Base-by-base conservation (phyloP, 192 early-diverging fungal genomes). In the Entophlyctis luteolus region DNA sequence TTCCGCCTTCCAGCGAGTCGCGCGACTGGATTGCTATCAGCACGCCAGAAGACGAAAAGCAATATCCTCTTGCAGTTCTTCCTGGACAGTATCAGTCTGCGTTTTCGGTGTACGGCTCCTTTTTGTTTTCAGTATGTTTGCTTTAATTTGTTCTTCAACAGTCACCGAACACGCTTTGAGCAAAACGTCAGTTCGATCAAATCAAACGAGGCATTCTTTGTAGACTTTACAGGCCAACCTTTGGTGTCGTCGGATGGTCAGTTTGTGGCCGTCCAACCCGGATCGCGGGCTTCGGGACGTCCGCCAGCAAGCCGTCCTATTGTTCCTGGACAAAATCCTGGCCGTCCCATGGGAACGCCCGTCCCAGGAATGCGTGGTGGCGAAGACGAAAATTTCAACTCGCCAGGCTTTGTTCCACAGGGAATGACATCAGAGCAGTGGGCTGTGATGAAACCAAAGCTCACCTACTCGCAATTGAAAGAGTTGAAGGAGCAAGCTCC, bases 31-130 rank as follows among this genome's bases (percentile, higher is more conserved):
- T 49, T 36, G 32, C 22, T 31, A 46, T 47, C n/a, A 27, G 50
- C 16, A 22, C 16, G 14, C 10, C 14, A 53, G 50, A 53, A 53
- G 25, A 22, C 10, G 50, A 53, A 12, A 16, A 53, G 25, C 25
- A 48, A 32, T 84, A 77, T 67, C 82, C 82, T 3, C 16, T 84
- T 12, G 75, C 79, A 3, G 36, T 84, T 25, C 76, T 79, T 27
- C 72, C 67, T 22, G 73, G 75, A 8, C 82, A 84, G 45, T 79
- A 80, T 67, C 82, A 84, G 48, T 79, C 63, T 5, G 59, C 62
- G 10, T 53, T 62, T 46, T 59, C 77, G 8, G 33, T 82, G 62
- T 79, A 77, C 33, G 67, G 35, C 20, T 34, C 55, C 32, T 56
- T 56, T 0, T 56, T 56, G 4, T 65, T 65, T 55, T 14, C 25